A percentile compares a stretch with the other conserved stretches of the same genome.
phyloP scores from a whole-genome alignment of 176 grass and related monocot species.

The Guadua angustifolia region DNA sequence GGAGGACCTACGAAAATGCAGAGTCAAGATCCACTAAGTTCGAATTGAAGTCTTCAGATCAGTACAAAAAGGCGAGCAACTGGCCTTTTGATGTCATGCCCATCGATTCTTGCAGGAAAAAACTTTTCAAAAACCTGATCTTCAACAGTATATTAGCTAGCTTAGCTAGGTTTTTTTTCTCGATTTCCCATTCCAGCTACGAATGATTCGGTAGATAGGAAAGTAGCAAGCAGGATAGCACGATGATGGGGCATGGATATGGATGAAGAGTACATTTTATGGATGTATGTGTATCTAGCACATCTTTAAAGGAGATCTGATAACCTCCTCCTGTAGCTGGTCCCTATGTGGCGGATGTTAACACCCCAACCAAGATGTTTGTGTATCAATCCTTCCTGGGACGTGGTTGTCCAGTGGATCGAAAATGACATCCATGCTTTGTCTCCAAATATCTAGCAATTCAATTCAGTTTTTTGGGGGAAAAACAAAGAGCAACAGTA shows the following conservation, averaged over 20 bases:
- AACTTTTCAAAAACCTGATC: background rate
- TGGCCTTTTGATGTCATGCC: background rate
- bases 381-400: conserved; percentile 9
- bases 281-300: background rate
- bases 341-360: conserved; percentile 21
- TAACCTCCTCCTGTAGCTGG: conserved; percentile 17
- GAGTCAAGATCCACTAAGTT: conserved; percentile 14
- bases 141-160: background rate
- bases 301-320: conserved; percentile 1
- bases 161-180: background rate
- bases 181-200: background rate
- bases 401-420: background rate
- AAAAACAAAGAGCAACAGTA: background rate
- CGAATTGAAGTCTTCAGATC: background rate
- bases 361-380: conserved; percentile 20
- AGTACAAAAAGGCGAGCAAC: background rate
- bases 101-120: background rate
- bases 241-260: background rate
- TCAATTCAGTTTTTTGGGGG: background rate
- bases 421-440: conserved; percentile 25
- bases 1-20: background rate
- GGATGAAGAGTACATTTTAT: background rate
- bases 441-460: conserved; percentile 25
- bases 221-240: background rate
- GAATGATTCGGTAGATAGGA: background rate